Conservation (phyloP, 2,329 filamentous ascomycete genomes). For the Ceratocystis alfenasii region DNA sequence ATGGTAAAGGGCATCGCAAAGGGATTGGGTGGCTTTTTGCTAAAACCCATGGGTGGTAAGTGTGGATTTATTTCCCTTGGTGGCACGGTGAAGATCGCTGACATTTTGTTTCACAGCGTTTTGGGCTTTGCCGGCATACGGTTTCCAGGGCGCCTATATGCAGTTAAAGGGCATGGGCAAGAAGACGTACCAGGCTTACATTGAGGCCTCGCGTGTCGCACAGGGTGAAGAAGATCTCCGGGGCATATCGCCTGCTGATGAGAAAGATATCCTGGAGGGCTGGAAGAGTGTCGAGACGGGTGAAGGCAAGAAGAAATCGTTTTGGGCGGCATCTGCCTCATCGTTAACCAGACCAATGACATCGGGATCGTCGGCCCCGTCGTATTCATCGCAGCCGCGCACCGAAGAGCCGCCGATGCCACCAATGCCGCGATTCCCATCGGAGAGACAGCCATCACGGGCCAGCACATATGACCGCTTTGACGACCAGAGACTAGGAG, state of each 20-base stretch:
- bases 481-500: neutral
- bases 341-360: neutral
- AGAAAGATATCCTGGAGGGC: conserved; percentile 48
- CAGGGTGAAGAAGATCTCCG: conserved; percentile 60
- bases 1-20: conserved; percentile 70
- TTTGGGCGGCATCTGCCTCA: neutral
- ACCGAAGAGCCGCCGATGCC: neutral
- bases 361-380: neutral
- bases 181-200: conserved; percentile 63
- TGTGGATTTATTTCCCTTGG: conserved; percentile 26
- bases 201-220: conserved; percentile 61
- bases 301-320: neutral
- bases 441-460: neutral
- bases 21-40: conserved; percentile 65
- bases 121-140: conserved; percentile 50
- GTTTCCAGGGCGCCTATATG: conserved; percentile 70
- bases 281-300: conserved; percentile 53
- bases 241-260: conserved; percentile 44
- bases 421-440: neutral
- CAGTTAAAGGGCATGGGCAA: conserved; percentile 61
- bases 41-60: conserved; percentile 67
- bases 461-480: neutral
- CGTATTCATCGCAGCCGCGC: neutral
- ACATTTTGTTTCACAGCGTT: conserved; percentile 16
- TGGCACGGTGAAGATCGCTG: neutral